A percentile compares a stretch with the other conserved stretches of the same genome.
Conservation (phyloP, 179 eudicot species). For the Beta macrorhiza region DNA sequence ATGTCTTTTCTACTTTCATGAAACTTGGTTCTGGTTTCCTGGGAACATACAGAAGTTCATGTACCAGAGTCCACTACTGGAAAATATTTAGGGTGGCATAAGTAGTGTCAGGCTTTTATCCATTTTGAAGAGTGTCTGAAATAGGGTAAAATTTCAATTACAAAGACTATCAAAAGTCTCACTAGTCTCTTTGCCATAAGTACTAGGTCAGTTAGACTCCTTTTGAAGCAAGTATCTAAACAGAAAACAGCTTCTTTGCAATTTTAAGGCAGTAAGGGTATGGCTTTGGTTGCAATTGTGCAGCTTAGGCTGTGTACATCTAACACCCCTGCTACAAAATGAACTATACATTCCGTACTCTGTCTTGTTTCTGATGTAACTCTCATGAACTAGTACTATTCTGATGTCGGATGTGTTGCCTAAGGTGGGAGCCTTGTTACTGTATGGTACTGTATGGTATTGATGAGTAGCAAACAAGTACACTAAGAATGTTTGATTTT, state of each 20-base stretch:
- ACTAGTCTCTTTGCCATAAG: neutral
- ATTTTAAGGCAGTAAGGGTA: neutral
- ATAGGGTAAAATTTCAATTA: neutral
- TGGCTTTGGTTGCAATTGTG: neutral
- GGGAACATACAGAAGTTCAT: neutral
- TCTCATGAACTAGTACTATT: too few species aligned
- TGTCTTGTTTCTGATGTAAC: too few species aligned
- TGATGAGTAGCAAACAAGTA: neutral
- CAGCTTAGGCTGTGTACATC: neutral
- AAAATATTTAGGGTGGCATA: neutral
- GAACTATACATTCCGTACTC: too few species aligned
- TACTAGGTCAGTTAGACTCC: neutral
- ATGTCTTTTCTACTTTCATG: neutral
- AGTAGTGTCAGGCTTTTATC: neutral
- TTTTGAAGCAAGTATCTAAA: neutral
- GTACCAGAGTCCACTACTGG: neutral
- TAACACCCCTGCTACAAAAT: neutral
- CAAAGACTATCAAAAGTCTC: neutral
- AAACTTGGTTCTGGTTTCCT: neutral
- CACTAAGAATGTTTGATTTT: neutral
- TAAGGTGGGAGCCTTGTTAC: neutral
- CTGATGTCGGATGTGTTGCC: neutral
- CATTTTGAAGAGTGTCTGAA: neutral
- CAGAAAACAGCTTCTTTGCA: neutral
- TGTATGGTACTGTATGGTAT: neutral